Percentiles rank a stretch among this genome's conserved stretches.
Evolutionary conservation across 2,329 filamentous ascomycete species (phyloP).

Genomic region (Stachybotrys chlorohalonatus): DNA sequence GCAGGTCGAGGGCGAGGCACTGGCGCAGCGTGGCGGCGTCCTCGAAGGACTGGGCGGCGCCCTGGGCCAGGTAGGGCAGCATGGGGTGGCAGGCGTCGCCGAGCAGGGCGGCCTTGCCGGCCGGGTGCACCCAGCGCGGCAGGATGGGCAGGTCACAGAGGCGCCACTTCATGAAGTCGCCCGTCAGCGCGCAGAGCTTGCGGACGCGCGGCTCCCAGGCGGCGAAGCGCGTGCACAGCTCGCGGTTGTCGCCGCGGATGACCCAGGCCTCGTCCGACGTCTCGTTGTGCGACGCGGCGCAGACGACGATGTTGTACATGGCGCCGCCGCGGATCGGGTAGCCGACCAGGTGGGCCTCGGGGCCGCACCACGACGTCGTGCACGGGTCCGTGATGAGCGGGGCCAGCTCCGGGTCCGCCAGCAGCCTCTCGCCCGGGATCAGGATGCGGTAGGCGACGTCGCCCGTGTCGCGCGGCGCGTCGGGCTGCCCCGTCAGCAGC

Average conservation of each 20-base stretch:
- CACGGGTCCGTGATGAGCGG: constrained; percentile 45
- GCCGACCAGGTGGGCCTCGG: constrained; percentile 57
- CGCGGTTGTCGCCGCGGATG: constrained; percentile 49
- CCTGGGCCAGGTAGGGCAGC: constrained; percentile 58
- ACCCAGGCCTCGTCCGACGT: constrained; percentile 51
- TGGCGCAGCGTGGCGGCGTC: constrained; percentile 50
- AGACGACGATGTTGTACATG: constrained; percentile 58
- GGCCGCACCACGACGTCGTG: constrained; percentile 57
- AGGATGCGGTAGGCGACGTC: constrained; percentile 47
- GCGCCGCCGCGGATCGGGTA: constrained; percentile 55
- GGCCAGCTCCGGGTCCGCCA: constrained; percentile 56
- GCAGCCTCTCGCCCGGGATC: constrained; percentile 48
- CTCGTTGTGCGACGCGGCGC: constrained; percentile 51
- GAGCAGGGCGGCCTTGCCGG: constrained; percentile 44
- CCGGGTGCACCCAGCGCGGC: constrained; percentile 51
- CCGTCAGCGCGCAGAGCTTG: constrained; percentile 50
- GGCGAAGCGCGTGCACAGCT: constrained; percentile 49
- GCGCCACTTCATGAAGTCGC: constrained; percentile 59
- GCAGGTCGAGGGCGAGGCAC: constrained; percentile 12
- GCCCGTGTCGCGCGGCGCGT: constrained; percentile 35
- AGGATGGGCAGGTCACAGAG: constrained; percentile 53
- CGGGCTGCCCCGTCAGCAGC: constrained; percentile 44
- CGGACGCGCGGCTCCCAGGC: constrained; percentile 54
- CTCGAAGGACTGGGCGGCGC: constrained; percentile 60
- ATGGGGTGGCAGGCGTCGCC: constrained; percentile 62